These are phyloP conservation scores for Antrodiella citrinella DNA, from an alignment of 768 basidiomycete species.

Conservation along the genomic window DNA sequence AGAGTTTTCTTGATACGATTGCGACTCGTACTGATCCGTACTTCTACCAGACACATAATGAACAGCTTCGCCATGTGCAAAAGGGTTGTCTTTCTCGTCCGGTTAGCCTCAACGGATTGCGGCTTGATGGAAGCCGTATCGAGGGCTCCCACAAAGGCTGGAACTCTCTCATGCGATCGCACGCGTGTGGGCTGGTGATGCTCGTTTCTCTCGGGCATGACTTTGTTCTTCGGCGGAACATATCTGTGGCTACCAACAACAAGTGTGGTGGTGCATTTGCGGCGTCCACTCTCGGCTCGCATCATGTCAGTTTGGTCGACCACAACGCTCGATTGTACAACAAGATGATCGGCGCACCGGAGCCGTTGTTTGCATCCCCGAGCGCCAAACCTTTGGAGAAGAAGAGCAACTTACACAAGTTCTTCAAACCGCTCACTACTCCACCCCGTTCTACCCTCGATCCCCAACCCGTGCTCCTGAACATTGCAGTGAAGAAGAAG, in stretches of 20 bases:
- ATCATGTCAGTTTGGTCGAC: conserved; percentile 18
- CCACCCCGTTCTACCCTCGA: no score
- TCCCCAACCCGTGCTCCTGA: no score
- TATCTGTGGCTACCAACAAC: conserved; percentile 6
- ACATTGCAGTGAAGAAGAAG: no score
- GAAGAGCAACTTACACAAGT: no score
- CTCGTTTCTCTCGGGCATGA: conserved; percentile 14
- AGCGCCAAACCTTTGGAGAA: background rate
- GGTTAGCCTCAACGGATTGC: conserved; percentile 12
- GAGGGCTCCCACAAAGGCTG: conserved; percentile 23
- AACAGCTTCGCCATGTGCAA: conserved; percentile 21
- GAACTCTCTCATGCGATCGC: conserved; percentile 16
- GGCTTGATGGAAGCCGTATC: conserved; percentile 21
- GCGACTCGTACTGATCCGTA: no score
- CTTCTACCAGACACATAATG: conserved; percentile 21
- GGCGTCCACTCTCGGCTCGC: conserved; percentile 14
- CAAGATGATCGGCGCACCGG: background rate
- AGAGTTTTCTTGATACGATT: no score
- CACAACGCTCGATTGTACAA: conserved; percentile 14
- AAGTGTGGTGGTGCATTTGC: conserved; percentile 5
- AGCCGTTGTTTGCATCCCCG: background rate
- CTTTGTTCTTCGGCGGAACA: conserved; percentile 17
- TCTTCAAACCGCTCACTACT: no score
- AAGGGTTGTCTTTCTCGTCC: conserved; percentile 21
- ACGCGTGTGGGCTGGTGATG: conserved; percentile 18